A percentile compares a stretch with the other conserved stretches of the same genome.
phyloP scores from a whole-genome alignment of 441 rosid genomes.

The Sinapis alba region DNA sequence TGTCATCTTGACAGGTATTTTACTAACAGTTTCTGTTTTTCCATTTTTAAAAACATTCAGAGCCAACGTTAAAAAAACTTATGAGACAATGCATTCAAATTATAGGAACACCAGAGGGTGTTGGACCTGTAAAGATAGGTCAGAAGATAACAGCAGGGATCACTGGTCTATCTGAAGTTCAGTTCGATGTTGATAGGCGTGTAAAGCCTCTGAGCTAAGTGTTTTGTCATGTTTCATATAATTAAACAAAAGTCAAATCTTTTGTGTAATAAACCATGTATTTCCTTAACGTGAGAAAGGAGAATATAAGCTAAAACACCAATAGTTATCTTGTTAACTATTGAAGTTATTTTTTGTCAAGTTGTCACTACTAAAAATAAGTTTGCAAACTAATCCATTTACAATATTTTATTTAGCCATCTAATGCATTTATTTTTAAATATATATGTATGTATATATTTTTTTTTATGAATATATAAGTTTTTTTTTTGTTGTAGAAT shows the following conservation, averaged over 20 bases:
- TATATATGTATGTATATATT: too few relatives aligned
- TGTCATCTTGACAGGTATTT: constrained; percentile 81
- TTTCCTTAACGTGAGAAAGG: not conserved
- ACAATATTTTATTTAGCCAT: too few relatives aligned
- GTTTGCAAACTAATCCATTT: too few relatives aligned
- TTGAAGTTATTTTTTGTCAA: too few relatives aligned
- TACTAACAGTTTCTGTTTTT: not conserved
- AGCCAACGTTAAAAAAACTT: not conserved
- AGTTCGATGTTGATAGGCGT: constrained; percentile 64
- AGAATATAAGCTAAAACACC: too few relatives aligned
- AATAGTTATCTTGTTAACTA: too few relatives aligned
- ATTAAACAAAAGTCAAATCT: not conserved
- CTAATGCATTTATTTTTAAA: too few relatives aligned
- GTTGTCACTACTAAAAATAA: too few relatives aligned
- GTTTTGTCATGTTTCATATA: not conserved
- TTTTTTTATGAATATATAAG: not conserved
- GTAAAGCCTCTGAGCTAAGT: constrained; percentile 43
- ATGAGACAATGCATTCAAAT: constrained; percentile 9
- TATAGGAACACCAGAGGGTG: constrained; percentile 90
- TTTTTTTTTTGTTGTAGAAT: too few relatives aligned
- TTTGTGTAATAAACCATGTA: not conserved
- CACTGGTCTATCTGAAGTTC: constrained; percentile 72
- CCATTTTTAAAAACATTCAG: not conserved
- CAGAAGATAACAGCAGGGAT: constrained; percentile 88
- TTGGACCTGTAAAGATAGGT: constrained; percentile 89